Conservation (phyloP, 139 green algal species). For the Chlorokybus atmophyticus region DNA sequence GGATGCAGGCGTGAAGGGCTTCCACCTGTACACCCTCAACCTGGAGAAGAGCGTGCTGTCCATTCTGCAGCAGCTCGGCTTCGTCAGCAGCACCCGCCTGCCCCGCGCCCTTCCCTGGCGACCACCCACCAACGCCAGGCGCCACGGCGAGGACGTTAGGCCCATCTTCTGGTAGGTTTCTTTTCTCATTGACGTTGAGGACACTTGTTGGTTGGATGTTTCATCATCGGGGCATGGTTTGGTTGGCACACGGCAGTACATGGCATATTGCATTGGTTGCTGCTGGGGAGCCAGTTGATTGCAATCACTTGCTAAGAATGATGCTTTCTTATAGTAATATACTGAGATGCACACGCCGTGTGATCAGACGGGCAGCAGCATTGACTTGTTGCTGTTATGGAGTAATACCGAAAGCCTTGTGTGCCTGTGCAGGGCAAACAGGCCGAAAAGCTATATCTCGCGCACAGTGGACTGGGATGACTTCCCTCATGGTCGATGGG, state of each 20-base stretch:
- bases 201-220: background rate
- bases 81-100: no score
- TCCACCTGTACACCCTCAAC: slow-evolving; percentile 98
- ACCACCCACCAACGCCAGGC: slow-evolving; percentile 22
- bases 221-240: no score
- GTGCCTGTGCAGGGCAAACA: slow-evolving; percentile 28
- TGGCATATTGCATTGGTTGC: background rate
- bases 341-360: background rate
- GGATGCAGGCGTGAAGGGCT: slow-evolving; percentile 44
- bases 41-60: slow-evolving; percentile 53
- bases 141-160: slow-evolving; percentile 50
- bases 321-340: background rate
- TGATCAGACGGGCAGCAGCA: background rate
- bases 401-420: background rate
- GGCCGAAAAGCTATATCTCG: slow-evolving; percentile 58
- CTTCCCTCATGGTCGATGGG: slow-evolving; percentile 48
- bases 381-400: background rate
- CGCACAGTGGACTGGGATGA: slow-evolving; percentile 53
- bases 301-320: background rate
- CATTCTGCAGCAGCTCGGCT: slow-evolving; percentile 77
- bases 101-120: slow-evolving; percentile 40
- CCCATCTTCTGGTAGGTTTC: slow-evolving; percentile 63
- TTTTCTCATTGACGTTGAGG: background rate
- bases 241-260: background rate
- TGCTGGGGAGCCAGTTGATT: background rate